These are phyloP conservation scores for Acer negundo DNA, from an alignment of 345 rosid genomes.

Conservation along the genomic window DNA sequence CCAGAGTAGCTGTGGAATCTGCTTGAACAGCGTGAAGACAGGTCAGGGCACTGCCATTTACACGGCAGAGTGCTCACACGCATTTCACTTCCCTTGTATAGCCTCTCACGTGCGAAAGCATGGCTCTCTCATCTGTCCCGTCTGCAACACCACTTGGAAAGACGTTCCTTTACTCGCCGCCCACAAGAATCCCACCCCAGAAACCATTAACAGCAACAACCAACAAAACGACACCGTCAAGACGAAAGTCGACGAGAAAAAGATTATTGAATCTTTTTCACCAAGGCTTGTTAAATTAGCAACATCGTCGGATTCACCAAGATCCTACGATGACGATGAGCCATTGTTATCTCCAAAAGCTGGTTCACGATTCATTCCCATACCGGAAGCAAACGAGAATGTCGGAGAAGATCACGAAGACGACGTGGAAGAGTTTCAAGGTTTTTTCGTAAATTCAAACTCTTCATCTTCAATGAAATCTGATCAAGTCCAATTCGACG, in stretches of 20 bases:
- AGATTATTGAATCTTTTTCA: constrained; percentile 38
- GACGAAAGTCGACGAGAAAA: constrained; percentile 37
- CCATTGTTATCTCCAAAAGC: constrained; percentile 60
- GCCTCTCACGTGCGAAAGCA: constrained; percentile 59
- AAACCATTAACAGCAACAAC: background rate
- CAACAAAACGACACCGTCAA: constrained; percentile 22
- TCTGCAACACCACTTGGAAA: constrained; percentile 73
- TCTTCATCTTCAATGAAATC: constrained; percentile 45
- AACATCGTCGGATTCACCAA: constrained; percentile 28
- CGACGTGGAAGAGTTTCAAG: constrained; percentile 63
- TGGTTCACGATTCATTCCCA: constrained; percentile 46
- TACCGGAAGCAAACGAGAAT: constrained; percentile 74
- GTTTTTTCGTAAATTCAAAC: constrained; percentile 63
- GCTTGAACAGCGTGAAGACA: constrained; percentile 69
- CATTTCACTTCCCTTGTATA: constrained; percentile 84
- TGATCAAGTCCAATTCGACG: constrained; percentile 37
- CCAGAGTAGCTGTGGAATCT: constrained; percentile 80
- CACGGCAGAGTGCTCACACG: constrained; percentile 86
- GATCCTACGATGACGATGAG: constrained; percentile 82
- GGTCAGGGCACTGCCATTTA: constrained; percentile 83
- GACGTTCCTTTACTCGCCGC: constrained; percentile 62
- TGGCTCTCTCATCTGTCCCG: constrained; percentile 66
- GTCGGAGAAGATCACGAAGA: constrained; percentile 37
- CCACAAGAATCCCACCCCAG: constrained; percentile 23
- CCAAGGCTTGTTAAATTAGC: constrained; percentile 29